These are phyloP conservation scores for Ensete ventricosum DNA, from an alignment of 176 grass and related monocot genomes.

Conservation along the genomic window DNA sequence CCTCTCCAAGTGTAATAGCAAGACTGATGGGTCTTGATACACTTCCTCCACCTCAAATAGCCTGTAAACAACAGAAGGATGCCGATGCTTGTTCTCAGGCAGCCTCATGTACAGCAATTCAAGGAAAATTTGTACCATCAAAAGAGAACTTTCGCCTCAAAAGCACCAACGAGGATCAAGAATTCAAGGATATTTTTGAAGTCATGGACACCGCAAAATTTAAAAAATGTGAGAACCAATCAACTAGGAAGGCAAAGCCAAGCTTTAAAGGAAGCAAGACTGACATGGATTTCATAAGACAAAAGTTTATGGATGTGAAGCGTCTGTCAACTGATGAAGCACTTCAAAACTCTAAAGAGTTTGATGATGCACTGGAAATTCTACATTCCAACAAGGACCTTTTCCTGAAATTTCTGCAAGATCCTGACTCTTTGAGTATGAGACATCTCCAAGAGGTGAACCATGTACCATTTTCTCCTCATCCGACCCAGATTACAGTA, in stretches of 20 bases:
- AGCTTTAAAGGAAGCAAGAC: constrained; percentile 27
- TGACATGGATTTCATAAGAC: constrained; percentile 53
- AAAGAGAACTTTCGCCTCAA: constrained; percentile 31
- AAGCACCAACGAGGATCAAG: constrained; percentile 50
- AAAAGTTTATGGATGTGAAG: constrained; percentile 79
- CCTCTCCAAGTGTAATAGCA: constrained; percentile 69
- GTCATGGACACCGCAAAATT: constrained; percentile 55
- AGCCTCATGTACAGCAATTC: constrained; percentile 30
- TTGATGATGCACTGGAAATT: constrained; percentile 70
- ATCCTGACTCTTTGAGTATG: constrained; percentile 45
- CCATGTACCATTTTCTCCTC: constrained; percentile 31
- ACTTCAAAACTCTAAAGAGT: constrained; percentile 58
- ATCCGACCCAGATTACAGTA: constrained; percentile 67
- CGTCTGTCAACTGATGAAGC: constrained; percentile 54
- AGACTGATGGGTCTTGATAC: constrained; percentile 94
- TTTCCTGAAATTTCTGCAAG: constrained; percentile 74
- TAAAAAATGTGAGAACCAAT: constrained; percentile 40
- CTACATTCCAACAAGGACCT: constrained; percentile 71
- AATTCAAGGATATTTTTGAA: constrained; percentile 90
- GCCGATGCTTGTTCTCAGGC: constrained; percentile 18
- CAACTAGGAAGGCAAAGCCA: constrained; percentile 27
- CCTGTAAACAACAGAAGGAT: constrained; percentile 30
- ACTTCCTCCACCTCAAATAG: constrained; percentile 32
- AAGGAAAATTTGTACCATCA: constrained; percentile 33
- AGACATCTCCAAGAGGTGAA: constrained; percentile 40